phyloP scores from a whole-genome alignment of 2,329 filamentous ascomycete species.

The Parastagonospora nodorum region DNA sequence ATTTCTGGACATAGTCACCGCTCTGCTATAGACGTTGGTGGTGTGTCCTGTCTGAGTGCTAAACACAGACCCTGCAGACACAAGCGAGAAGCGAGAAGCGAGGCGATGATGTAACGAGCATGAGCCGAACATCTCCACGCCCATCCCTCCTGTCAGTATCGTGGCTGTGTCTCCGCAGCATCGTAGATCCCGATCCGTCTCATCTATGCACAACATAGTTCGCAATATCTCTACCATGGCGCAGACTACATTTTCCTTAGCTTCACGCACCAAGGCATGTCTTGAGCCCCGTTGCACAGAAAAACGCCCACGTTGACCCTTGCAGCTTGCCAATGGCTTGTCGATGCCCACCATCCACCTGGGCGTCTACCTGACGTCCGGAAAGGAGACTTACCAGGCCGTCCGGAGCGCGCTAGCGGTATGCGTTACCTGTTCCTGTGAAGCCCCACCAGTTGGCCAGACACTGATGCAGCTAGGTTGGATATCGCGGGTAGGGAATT shows the following conservation, averaged over 20 bases:
- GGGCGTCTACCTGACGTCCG: conserved; percentile 73
- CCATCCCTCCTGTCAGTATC: conserved; percentile 18
- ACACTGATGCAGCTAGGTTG: conserved; percentile 44
- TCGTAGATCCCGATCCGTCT: conserved; percentile 25
- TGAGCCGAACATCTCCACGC: conserved; percentile 35
- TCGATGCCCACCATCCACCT: conserved; percentile 74
- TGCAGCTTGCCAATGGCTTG: conserved; percentile 61
- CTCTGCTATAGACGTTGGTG: neutral
- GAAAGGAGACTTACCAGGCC: conserved; percentile 62
- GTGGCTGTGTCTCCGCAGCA: conserved; percentile 27
- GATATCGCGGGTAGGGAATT: conserved; percentile 50
- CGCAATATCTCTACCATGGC: conserved; percentile 33
- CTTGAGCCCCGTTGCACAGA: conserved; percentile 6
- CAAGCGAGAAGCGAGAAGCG: conserved; percentile 18
- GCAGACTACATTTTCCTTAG: conserved; percentile 46
- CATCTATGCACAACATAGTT: conserved; percentile 13
- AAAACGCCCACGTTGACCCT: conserved; percentile 22
- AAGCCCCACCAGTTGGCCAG: conserved; percentile 4
- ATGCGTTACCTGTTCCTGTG: conserved; percentile 36
- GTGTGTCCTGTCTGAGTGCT: neutral
- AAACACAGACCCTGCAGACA: conserved; percentile 6
- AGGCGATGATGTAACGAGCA: conserved; percentile 29
- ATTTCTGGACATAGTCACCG: neutral
- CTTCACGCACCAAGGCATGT: conserved; percentile 49
- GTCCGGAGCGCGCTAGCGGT: conserved; percentile 63